Percentiles rank a stretch among this genome's conserved stretches.
phyloP scores from a whole-genome alignment of 164 flowering plant genomes.

The Chloranthus sessilifolius region DNA sequence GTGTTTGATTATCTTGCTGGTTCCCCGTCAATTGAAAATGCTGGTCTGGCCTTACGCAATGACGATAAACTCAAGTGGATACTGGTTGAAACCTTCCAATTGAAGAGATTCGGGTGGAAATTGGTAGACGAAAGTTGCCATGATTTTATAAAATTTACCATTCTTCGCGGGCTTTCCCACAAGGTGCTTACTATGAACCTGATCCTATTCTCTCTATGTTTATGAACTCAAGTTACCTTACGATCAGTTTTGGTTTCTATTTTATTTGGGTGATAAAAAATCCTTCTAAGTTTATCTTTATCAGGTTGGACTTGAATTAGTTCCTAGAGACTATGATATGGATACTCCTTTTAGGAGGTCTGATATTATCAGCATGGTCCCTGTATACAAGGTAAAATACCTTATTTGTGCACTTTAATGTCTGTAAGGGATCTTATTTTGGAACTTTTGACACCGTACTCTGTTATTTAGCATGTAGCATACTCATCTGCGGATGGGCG shows the following conservation, averaged over 20 bases:
- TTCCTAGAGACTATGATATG: conserved; percentile 89
- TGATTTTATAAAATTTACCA: conserved; percentile 67
- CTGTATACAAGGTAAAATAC: conserved; percentile 72
- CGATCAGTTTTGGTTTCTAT: conserved; percentile 1
- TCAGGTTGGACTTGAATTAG: conserved; percentile 95
- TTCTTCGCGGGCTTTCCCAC: conserved; percentile 91
- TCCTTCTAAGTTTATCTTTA: not conserved
- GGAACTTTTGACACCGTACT: conserved; percentile 7
- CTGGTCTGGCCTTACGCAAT: conserved; percentile 24
- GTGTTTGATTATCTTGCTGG: conserved; percentile 76
- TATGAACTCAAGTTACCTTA: conserved; percentile 1
- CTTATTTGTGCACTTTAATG: not conserved
- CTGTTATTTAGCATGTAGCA: conserved; percentile 71
- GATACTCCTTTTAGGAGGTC: conserved; percentile 66
- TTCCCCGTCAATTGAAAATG: conserved; percentile 33
- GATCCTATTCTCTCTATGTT: too few species aligned
- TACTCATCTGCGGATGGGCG: conserved; percentile 99
- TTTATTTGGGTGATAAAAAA: not conserved
- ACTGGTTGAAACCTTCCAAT: conserved; percentile 78
- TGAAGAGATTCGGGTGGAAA: conserved; percentile 72
- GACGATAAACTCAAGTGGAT: conserved; percentile 61
- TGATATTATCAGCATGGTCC: conserved; percentile 82
- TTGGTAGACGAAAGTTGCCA: conserved; percentile 44
- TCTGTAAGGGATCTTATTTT: not conserved
- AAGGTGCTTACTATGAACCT: too few species aligned